Percentiles rank a stretch among this genome's conserved stretches.
phyloP scores from a whole-genome alignment of 225 moss, liverwort and hornwort species.

The Antitrichia curtipendula region DNA sequence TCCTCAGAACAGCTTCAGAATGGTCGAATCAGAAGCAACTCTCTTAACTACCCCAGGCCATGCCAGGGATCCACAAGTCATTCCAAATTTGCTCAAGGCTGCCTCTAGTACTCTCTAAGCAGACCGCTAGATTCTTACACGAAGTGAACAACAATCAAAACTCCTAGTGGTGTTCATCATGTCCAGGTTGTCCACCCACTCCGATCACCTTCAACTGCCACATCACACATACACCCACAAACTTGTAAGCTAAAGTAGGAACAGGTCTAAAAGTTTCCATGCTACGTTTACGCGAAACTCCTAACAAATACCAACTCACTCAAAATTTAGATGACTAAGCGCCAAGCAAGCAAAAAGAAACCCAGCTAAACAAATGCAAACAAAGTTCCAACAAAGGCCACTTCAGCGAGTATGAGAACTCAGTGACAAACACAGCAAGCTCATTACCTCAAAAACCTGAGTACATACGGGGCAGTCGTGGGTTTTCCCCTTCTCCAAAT shows the following conservation, averaged over 20 bases:
- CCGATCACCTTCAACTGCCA: conserved; percentile 91
- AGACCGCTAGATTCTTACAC: background rate
- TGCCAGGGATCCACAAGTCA: background rate
- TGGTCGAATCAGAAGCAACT: background rate
- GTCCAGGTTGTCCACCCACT: conserved; percentile 72
- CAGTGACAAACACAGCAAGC: background rate
- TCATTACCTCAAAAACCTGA: conserved; percentile 77
- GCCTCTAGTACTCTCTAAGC: background rate
- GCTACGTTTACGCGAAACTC: background rate
- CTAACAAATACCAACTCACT: background rate
- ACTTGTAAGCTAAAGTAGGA: background rate
- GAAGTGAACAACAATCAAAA: background rate
- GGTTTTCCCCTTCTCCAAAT: conserved; percentile 68
- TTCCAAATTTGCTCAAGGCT: background rate
- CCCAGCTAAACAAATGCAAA: background rate
- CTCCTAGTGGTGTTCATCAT: conserved; percentile 73
- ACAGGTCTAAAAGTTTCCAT: background rate
- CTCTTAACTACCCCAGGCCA: background rate
- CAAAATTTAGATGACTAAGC: background rate
- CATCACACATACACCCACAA: background rate
- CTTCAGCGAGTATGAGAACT: background rate
- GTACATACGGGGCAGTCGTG: conserved; percentile 80
- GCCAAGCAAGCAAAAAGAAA: background rate
- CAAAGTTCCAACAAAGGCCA: background rate
- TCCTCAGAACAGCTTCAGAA: background rate